Evolutionary conservation across 225 moss, liverwort and hornwort genomes (phyloP), one percentile per base, ranked within the genome.

Genomic region (Pseudoscleropodium purum): DNA sequence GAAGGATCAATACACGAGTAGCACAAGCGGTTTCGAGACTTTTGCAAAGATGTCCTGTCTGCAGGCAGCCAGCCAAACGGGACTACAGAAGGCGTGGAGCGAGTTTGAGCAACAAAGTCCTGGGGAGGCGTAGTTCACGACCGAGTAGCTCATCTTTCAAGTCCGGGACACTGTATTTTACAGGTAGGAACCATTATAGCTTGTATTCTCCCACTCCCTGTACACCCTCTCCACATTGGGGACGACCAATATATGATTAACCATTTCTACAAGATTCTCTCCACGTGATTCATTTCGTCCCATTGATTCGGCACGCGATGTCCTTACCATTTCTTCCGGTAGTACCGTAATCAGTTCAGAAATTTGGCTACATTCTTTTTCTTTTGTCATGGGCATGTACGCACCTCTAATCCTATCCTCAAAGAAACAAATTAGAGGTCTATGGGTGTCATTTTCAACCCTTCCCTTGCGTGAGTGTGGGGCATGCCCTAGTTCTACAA

Each of bases 141-240:
- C 76, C 27, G 78, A 61, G 89, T 56, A 21, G 34, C 82, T 60
- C 36, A 80, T 65, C 77, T 87, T 67, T 75, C 18, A 61, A 89
- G 83, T 89, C 89, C 59, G 80, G 73, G 51, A 75, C 83, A 84
- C 79, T 93, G 93, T 93, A 93, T 89, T 92, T 92, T 92, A 92
- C 85, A 84, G 84, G 60, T 86, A 87, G 88, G 64, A 92, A 88
- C 83, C 86, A 86, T 76, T 76, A 54, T 14, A 89, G 73, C 67
- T 89, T 93, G 92, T 92, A 91, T 84, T 90, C 85, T 90, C 73
- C 41, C 67, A 81, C 87, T 80, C 63, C 61, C 75, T 92, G 84
- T 81, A 81, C 87, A 86, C 43, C 82, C 87, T 89, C 90, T 93
- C 93, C 93, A 87, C 92, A 92, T 93, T 93, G 93, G 93, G 91